phyloP scores from a whole-genome alignment of 2,329 filamentous ascomycete genomes.

The Pezicula rhizophila region DNA sequence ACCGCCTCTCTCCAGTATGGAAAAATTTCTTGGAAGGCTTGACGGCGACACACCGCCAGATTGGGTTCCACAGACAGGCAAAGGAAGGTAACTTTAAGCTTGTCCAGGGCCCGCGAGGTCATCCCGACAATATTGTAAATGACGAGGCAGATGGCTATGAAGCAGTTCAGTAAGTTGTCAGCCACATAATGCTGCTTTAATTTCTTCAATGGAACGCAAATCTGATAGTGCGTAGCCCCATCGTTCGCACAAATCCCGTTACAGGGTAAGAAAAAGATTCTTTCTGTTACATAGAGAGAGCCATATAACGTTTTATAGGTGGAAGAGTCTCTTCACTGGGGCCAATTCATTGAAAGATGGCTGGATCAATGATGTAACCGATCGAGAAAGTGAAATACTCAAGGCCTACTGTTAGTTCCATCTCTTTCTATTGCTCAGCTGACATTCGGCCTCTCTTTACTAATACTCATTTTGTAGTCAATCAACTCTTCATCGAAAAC shows the following conservation, averaged over 20 bases:
- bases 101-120: conserved; percentile 37
- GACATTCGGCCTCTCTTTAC: neutral
- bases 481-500: conserved; percentile 31
- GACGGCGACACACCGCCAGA: conserved; percentile 1
- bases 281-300: neutral
- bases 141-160: no score
- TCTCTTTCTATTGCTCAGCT: neutral
- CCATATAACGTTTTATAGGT: neutral
- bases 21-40: conserved; percentile 3
- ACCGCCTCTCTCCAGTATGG: conserved; percentile 1
- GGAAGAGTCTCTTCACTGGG: conserved; percentile 20
- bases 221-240: conserved; percentile 17
- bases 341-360: conserved; percentile 41
- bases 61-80: neutral
- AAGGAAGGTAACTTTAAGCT: conserved; percentile 4
- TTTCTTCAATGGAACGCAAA: no score
- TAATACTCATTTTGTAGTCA: neutral
- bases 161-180: conserved; percentile 12
- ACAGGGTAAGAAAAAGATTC: conserved; percentile 26
- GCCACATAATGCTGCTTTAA: no score
- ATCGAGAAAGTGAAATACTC: conserved; percentile 40
- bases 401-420: conserved; percentile 11
- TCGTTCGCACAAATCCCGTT: conserved; percentile 27
- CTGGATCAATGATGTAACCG: conserved; percentile 46
- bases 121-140: conserved; percentile 26